These are phyloP conservation scores for Heliocybe sulcata DNA, from an alignment of 1,284 basidiomycete genomes.

Conservation along the genomic window DNA sequence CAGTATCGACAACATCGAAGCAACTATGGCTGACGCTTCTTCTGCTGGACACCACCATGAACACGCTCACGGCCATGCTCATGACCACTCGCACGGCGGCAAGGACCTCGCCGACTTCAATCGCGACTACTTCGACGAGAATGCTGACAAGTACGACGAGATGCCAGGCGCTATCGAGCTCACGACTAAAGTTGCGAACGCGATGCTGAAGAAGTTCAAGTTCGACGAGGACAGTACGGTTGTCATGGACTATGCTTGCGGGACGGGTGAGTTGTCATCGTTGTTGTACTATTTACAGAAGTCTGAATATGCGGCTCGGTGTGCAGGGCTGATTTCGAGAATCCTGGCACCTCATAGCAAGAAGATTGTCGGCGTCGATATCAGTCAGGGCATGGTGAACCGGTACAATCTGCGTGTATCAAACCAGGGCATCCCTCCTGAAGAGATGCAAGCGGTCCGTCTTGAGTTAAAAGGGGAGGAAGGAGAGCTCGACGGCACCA, in stretches of 20 bases:
- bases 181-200: slow-evolving; percentile 27
- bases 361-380: slow-evolving; percentile 61
- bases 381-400: slow-evolving; percentile 60
- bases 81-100: slow-evolving; percentile 5
- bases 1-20: background rate
- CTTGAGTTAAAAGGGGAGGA: slow-evolving; percentile 36
- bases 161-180: slow-evolving; percentile 16
- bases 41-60: background rate
- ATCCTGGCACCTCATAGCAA: slow-evolving; percentile 46
- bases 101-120: slow-evolving; percentile 22
- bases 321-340: slow-evolving; percentile 48
- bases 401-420: slow-evolving; percentile 47
- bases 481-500: slow-evolving; percentile 39
- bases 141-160: slow-evolving; percentile 21
- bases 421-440: slow-evolving; percentile 48
- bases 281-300: background rate
- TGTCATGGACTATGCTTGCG: slow-evolving; percentile 68
- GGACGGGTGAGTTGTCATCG: slow-evolving; percentile 38
- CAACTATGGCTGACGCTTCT: background rate
- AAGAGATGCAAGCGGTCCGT: slow-evolving; percentile 57
- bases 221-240: slow-evolving; percentile 50
- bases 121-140: slow-evolving; percentile 22
- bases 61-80: background rate
- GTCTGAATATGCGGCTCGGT: background rate
- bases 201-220: slow-evolving; percentile 35